Base-by-base conservation (phyloP, 768 basidiomycete species). In the Candolleomyces aberdarensis region DNA sequence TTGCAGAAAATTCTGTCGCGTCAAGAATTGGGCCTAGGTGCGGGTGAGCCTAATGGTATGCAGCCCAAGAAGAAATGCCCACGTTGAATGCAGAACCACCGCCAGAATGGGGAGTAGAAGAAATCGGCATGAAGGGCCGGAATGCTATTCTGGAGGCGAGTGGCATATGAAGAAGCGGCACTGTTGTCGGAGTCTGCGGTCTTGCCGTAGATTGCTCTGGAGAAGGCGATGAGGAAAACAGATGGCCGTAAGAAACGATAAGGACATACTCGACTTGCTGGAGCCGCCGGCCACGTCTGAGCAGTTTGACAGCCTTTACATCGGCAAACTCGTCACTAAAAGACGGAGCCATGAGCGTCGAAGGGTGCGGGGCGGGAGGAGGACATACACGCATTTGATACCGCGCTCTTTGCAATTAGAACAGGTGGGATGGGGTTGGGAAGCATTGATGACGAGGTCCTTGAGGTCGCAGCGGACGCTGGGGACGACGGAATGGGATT, bases 391-490 rank as follows among this genome's bases (percentile, higher is more conserved):
- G 90, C 95, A 96, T 82, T 92, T 92, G 41, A 94, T 83, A 22
- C 86, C 87, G 48, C 95, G 88, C 72, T 96, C 92, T 66, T 80
- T 86, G 74, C 95, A 97, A 71, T 96, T 96, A 8, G 92, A 91
- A 73, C 95, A 97, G 9, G 85, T 81, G 1, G 83, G 78, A 65
- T 73, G 73, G 49, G 75, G 72, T 19, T 78, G 78, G 9, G 79
- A 70, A n/a, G 78, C 71, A 50, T 81, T 74, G 44, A 85, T 75
- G 56, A 85, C 81, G 47, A 88, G 78, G 73, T 96, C 92, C 72
- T 96, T 96, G 59, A 96, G 83, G 78, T 96, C 94, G 70, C 94
- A 97, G 58, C 92, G 91, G 20, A 97, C 95, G 71, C 92, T 94
- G 68, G 29, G 51, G 17, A 56, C n/a, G 53, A 61, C 56, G 44